Base-by-base conservation (phyloP, 2,329 filamentous ascomycete species). In the Colletotrichum sp. region DNA sequence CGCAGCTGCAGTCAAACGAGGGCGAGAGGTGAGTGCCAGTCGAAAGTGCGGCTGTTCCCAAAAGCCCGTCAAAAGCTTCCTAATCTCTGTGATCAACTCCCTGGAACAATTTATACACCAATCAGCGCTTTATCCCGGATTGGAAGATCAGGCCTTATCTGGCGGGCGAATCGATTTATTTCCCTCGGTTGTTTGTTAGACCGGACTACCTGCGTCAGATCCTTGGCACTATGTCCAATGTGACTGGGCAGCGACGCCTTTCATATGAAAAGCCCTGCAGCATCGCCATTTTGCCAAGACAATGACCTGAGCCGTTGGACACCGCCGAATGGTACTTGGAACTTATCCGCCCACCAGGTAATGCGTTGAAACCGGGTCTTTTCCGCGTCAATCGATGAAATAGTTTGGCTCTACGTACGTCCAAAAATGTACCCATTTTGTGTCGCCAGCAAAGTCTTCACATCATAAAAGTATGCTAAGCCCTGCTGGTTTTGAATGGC, bases 281-380 rank as follows among this genome's bases (percentile, higher is more conserved):
- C 72, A 72, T 75, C 60, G 72, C 72, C 72, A 71, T 75, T 60
- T 71, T 66, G 72, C 72, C 72, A 75, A 75, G 72, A 28, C 49
- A 32, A 49, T 30, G 21, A 24, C 39, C 57, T 34, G 16, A 65
- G n/a, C 49, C 52, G 28, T n/a, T 26, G 24, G 9, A 10, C 49
- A 59, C 24, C 28, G 26, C 24, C 30, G 26, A 30, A 34, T 9
- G 34, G 64, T 26, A 34, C 15, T 8, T 24, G 30, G 13, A 7
- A 39, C 64, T 68, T 73, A 57, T 73, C 65, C 71, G 55, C 57
- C n/a, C 8, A 30, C 5, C 8, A n/a, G 30, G 13, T 49, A 12
- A 15, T 16, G 39, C 64, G 24, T 52, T 34, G 24, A 39, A 15
- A 36, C n/a, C 13, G 39, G 28, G 16, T 49, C 64, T 72, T 72